Base-by-base conservation (phyloP, 2,329 filamentous ascomycete genomes). In the Colletotrichum falcatum region DNA sequence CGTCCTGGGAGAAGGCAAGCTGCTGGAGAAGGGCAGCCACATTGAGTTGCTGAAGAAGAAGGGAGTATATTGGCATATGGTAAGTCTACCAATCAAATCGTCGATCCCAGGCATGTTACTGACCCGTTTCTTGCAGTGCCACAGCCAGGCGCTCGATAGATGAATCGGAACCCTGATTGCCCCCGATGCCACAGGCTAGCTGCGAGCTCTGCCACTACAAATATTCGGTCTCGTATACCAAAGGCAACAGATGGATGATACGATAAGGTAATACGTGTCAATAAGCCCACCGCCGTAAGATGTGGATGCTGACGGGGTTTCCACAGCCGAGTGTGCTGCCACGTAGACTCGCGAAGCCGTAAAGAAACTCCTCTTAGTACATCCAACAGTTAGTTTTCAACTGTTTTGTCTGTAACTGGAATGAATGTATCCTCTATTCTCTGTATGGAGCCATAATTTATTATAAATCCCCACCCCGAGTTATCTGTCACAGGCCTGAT, bases 1-100 rank as follows among this genome's bases (percentile, higher is more conserved):
- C 75, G 92, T 95, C 0, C 88, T 96, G 58, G 91, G 92, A 14
- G 86, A 90, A 71, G 89, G 91, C 30, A 86, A 83, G 73, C 81
- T 89, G 53, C 76, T 89, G 14, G 87, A 89, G 77, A 80, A 85
- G 76, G 87, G 87, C 14, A 88, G 76, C 23, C 87, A 89, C 71
- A 68, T 69, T 1, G 87, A 89, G 74, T 74, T 89, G 69, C 71
- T 89, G 71, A 83, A 79, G 77, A 81, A 82, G 79, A 84, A 78
- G 74, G 87, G 87, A 1, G 82, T 87, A 7, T 89, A 89, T 71
- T 89, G 85, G 84, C 82, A 86, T 65, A 89, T 89, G 87, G 87
- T 88, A 73, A 78, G 86, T 81, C 46, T 20, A 2, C 28, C 26
- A 8, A 1, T 33, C 18, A 4, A 14, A 3, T 18, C 26, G 48